Base-by-base conservation (phyloP, 768 basidiomycete genomes). In the Boletus subcaerulescens region DNA sequence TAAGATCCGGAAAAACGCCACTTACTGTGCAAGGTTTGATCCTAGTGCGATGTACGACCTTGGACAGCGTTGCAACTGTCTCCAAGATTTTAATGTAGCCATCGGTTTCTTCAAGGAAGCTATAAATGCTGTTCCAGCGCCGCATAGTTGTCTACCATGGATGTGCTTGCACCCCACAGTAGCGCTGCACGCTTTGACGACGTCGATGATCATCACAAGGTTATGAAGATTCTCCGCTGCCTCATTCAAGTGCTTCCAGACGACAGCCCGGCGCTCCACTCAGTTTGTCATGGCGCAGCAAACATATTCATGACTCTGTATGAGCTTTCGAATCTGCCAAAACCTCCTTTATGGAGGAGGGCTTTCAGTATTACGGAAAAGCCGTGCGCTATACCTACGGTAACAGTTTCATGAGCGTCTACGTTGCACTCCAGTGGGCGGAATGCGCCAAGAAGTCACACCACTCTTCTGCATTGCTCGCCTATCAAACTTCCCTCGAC, bases 381-480 rank as follows among this genome's bases (percentile, higher is more conserved):
- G 67, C 60, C 9, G 53, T 62, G 2, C 44, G 38, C 26, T 53
- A 56, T 17, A 41, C 40, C 38, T 42, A 46, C n/a, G 17, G 4
- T 11, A 10, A 11, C 24, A 52, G 56, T 32, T 57, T 41, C 45
- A 20, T n/a, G 32, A 63, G 49, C 6, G 56, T 70, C 11, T 0
- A 3, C 3, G 26, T 12, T 10, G 59, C 58, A 5, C 39, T 70
- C 20, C 40, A 53, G 6, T 68, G 67, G 67, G 55, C 22, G 2
- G 13, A 29, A 7, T 0, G 1, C 1, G 68, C 68, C 1, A 49
- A 61, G 14, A 17, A 35, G 22, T 18, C 7, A 0, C 35, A 32
- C 9, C 65, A 68, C 48, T 24, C 53, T 1, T 68, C 68, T 1
- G 56, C 52, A 48, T 29, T 68, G 35, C 52, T 55, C 32, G 67